Base-by-base conservation (phyloP, 768 basidiomycete genomes). In the Cystobasidium tubakii region DNA sequence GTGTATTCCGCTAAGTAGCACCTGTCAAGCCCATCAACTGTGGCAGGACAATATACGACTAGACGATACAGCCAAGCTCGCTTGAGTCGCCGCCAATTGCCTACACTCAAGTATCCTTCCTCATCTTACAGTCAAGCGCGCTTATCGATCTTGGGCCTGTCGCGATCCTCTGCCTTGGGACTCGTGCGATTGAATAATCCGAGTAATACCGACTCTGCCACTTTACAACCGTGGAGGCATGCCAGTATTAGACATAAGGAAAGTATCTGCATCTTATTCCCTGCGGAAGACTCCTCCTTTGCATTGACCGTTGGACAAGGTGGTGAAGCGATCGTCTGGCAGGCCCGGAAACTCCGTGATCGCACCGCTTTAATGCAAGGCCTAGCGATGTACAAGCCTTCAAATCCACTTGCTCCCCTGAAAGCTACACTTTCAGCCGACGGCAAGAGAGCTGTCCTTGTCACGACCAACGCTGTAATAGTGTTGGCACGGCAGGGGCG, bases 371-470 rank as follows among this genome's bases (percentile, higher is more conserved):
- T 34, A 12, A 9, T 69, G 42, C 23, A 44, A 7, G 66, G 39
- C 12, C 6, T 69, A 2, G 66, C 42, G 12, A 50, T 46, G 4
- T 34, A 69, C 44, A 44, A 15, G n/a, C 66, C 42, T 17, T 1
- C 6, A 21, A 33, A 25, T 7, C 3, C 3, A 12, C 17, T 29
- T 2, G 2, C 39, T 2, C 39, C 33, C 3, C 7, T 25, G 4
- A 23, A 29, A 29, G 27, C 50, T 34, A 27, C 66, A 17, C 7
- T 69, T 3, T 46, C 66, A 2, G 17, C 27, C 13, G 73, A 74
- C 19, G 54, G 42, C 23, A 42, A 64, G 7, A 25, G 39, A 0
- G 75, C 77, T 57, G 73, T 74, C 0, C 25, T 73, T 25, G 74
- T 72, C 1, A 70, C 66, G 12, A 42, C 25, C 0, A 12, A 66